phyloP scores from a whole-genome alignment of 2,329 filamentous ascomycete genomes.

The Escovopsis sp. region DNA sequence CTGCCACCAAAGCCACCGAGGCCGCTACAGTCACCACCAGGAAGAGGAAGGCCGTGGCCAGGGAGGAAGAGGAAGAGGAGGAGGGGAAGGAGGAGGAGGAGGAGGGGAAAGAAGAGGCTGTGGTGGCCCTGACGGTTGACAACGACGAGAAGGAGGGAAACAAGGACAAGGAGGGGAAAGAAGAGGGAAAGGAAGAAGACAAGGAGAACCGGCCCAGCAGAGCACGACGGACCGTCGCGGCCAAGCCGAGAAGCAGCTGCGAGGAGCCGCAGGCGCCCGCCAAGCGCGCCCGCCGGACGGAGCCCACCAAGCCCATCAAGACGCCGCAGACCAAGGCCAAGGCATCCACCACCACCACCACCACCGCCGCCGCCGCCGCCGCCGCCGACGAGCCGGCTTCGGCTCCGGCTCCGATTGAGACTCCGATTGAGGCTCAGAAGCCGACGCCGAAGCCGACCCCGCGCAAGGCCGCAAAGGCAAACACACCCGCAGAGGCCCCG shows the following conservation, averaged over 20 bases:
- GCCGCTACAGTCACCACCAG: conserved; percentile 16
- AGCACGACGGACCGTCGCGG: conserved; percentile 17
- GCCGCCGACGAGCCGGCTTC: no score
- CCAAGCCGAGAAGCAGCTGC: conserved; percentile 20
- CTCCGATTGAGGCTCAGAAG: no score
- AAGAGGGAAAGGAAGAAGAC: no score
- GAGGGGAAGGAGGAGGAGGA: no score
- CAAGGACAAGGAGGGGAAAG: no score
- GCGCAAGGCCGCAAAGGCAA: not conserved
- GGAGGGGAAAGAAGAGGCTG: no score
- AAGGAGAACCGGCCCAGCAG: conserved; percentile 9
- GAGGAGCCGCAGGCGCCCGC: conserved; percentile 8
- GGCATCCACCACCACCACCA: conserved; percentile 7
- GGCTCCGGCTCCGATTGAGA: no score
- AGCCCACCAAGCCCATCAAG: conserved; percentile 6
- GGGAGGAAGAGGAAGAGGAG: conserved; percentile 10
- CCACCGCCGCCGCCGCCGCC: not conserved
- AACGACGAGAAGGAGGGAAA: no score
- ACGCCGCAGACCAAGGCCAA: conserved; percentile 4
- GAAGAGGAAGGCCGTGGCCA: conserved; percentile 24
- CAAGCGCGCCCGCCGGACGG: conserved; percentile 16
- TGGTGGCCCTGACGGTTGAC: no score
- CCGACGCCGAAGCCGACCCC: no score
- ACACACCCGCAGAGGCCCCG: conserved; percentile 16
- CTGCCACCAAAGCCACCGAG: no score